Percentiles rank a stretch among this genome's conserved stretches.
Conservation (phyloP, 2,329 filamentous ascomycete genomes). For the Plenodomus lindquistii region DNA sequence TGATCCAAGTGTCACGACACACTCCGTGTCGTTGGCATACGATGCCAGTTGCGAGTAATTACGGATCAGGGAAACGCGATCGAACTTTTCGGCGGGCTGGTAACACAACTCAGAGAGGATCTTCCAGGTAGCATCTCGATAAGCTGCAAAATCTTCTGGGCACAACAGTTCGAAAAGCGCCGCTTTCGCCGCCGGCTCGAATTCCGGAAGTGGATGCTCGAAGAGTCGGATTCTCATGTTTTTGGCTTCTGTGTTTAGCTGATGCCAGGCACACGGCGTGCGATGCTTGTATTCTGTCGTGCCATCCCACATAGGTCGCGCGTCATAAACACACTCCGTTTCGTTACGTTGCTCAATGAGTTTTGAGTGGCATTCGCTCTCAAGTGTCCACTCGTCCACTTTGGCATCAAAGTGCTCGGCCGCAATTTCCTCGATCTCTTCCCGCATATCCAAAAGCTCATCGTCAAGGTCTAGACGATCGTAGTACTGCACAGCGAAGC, state of each 20-base stretch:
- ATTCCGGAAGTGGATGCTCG: slow-evolving; percentile 55
- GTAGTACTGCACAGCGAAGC: slow-evolving; percentile 54
- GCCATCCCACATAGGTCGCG: slow-evolving; percentile 24
- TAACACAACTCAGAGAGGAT: slow-evolving; percentile 48
- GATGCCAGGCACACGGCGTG: slow-evolving; percentile 52
- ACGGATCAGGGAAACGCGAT: slow-evolving; percentile 25
- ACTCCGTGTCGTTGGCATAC: slow-evolving; percentile 16
- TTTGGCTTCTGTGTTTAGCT: slow-evolving; percentile 38
- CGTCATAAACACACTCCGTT: slow-evolving; percentile 35
- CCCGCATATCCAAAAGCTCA: slow-evolving; percentile 35
- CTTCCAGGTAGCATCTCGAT: slow-evolving; percentile 58
- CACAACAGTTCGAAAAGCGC: slow-evolving; percentile 58
- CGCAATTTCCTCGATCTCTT: slow-evolving; percentile 43
- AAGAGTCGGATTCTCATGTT: slow-evolving; percentile 52
- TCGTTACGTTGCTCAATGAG: slow-evolving; percentile 29
- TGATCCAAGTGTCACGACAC: slow-evolving; percentile 49
- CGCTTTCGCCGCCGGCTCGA: slow-evolving; percentile 43
- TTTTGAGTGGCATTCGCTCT: slow-evolving; percentile 22
- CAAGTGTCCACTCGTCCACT: slow-evolving; percentile 43
- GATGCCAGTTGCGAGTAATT: slow-evolving; percentile 39
- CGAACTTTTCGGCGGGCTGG: slow-evolving; percentile 1
- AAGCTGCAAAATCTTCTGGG: slow-evolving; percentile 52
- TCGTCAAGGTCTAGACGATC: slow-evolving; percentile 29
- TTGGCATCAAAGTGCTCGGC: slow-evolving; percentile 37
- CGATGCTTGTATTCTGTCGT: slow-evolving; percentile 11